Evolutionary conservation across 768 basidiomycete genomes (phyloP).

Genomic region (Suillus occidentalis): DNA sequence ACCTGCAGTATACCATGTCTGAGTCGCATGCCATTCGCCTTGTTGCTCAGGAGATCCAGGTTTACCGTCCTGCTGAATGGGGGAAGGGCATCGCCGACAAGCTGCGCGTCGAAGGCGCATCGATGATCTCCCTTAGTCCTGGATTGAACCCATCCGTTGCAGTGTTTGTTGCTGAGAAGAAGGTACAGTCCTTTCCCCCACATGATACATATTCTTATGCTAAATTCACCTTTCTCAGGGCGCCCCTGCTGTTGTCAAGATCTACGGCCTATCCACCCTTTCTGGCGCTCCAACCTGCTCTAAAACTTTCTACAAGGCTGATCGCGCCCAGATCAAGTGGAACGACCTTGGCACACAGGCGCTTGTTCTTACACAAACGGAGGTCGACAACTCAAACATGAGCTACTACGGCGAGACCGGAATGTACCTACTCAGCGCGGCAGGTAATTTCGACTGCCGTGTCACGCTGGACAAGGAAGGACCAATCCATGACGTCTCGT

Average conservation of each 20-base stretch:
- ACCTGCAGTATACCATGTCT: constrained; percentile 86
- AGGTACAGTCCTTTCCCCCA: background rate
- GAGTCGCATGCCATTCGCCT: constrained; percentile 85
- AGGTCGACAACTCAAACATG: constrained; percentile 96
- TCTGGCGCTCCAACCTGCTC: constrained; percentile 69
- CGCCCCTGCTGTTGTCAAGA: constrained; percentile 82
- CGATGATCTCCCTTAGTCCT: constrained; percentile 73
- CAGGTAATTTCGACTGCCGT: constrained; percentile 91
- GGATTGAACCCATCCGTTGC: constrained; percentile 88
- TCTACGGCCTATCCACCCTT: constrained; percentile 72
- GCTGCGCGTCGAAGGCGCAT: constrained; percentile 81
- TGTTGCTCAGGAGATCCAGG: constrained; percentile 79
- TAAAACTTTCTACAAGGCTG: constrained; percentile 92
- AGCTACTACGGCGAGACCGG: constrained; percentile 98
- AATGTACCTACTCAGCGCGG: constrained; percentile 65
- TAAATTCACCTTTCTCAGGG: constrained; percentile 47
- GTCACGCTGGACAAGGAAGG: constrained; percentile 93
- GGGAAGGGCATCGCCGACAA: constrained; percentile 77
- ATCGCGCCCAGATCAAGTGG: constrained; percentile 94
- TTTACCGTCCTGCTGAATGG: constrained; percentile 82
- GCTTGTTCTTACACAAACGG: constrained; percentile 89
- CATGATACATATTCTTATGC: constrained; percentile 1
- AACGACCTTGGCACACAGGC: constrained; percentile 92
- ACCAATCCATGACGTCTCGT: constrained; percentile 93
- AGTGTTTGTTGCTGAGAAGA: constrained; percentile 32